These are phyloP conservation scores for Dianthus caryophyllus DNA, from an alignment of 148 eudicot species.

Conservation along the genomic window DNA sequence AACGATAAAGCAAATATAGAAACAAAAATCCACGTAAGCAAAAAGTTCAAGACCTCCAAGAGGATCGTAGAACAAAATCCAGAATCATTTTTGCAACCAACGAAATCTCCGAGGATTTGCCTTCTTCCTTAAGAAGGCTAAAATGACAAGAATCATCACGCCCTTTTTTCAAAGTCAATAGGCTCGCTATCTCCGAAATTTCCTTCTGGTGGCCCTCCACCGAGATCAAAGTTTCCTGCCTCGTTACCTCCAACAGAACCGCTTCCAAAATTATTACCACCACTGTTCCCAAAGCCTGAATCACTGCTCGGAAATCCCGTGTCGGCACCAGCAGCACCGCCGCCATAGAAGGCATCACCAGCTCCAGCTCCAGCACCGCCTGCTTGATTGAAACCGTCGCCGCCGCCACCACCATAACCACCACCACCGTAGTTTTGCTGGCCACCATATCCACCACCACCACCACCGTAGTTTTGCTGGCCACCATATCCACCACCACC, in stretches of 20 bases:
- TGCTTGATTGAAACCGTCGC: conserved; percentile 19
- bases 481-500: conserved; percentile 33
- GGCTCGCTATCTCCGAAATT: conserved; percentile 22
- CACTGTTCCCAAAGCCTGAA: conserved; percentile 24
- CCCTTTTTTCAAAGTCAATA: conserved; percentile 27
- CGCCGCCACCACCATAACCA: conserved; percentile 18
- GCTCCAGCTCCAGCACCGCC: conserved; percentile 28
- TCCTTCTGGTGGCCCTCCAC: conserved; percentile 30
- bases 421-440: conserved; percentile 28
- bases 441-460: conserved; percentile 25
- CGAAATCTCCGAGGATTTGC: neutral
- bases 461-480: conserved; percentile 20
- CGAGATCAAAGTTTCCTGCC: conserved; percentile 23
- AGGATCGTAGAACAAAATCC: neutral
- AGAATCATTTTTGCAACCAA: conserved; percentile 21
- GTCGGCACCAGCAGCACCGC: conserved; percentile 29
- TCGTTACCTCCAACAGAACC: conserved; percentile 19
- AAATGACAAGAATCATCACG: conserved; percentile 17
- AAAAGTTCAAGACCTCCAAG: neutral
- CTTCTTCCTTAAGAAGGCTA: neutral
- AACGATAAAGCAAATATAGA: neutral
- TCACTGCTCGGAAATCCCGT: conserved; percentile 29
- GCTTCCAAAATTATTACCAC: conserved; percentile 28
- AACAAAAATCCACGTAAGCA: too few relatives aligned
- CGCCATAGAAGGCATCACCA: conserved; percentile 27